These are phyloP conservation scores for Talaromyces stipitatus DNA, from an alignment of 495 filamentous ascomycete species.

Conservation along the genomic window DNA sequence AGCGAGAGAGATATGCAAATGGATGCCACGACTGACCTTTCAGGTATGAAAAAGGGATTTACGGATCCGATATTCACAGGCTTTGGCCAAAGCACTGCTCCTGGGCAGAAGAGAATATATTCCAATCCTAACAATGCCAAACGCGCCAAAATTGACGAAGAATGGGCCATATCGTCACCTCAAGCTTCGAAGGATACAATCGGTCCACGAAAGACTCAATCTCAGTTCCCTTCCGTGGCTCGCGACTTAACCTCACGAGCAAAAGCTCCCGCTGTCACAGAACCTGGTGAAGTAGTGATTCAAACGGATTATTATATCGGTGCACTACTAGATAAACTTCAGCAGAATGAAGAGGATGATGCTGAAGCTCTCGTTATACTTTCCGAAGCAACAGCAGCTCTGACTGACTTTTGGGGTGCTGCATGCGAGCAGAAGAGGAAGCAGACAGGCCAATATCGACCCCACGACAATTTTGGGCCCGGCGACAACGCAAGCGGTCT, in stretches of 20 bases:
- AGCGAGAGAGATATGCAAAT: conserved; percentile 23
- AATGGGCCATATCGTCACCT: conserved; percentile 31
- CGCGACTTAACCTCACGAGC: conserved; percentile 31
- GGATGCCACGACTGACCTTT: conserved; percentile 14
- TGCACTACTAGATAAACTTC: conserved; percentile 48
- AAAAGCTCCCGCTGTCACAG: conserved; percentile 25
- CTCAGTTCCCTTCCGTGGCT: conserved; percentile 41
- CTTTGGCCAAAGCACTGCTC: conserved; percentile 6
- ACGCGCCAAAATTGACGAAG: conserved; percentile 37
- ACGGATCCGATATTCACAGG: conserved; percentile 26
- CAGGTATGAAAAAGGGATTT: conserved; percentile 20
- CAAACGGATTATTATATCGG: conserved; percentile 35
- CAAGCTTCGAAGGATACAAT: conserved; percentile 26
- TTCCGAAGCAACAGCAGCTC: conserved; percentile 44
- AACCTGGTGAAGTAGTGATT: conserved; percentile 38
- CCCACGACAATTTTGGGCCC: conserved; percentile 54
- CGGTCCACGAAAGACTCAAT: conserved; percentile 37
- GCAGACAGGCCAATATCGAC: conserved; percentile 31
- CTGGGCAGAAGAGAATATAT: conserved; percentile 31
- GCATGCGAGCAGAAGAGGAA: conserved; percentile 31
- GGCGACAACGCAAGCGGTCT: conserved; percentile 48
- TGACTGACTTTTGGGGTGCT: conserved; percentile 53
- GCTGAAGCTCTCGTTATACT: conserved; percentile 47
- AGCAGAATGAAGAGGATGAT: conserved; percentile 43
- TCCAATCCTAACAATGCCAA: conserved; percentile 36